Conservation (phyloP, 495 filamentous ascomycete species). For the Talaromyces ruber region DNA sequence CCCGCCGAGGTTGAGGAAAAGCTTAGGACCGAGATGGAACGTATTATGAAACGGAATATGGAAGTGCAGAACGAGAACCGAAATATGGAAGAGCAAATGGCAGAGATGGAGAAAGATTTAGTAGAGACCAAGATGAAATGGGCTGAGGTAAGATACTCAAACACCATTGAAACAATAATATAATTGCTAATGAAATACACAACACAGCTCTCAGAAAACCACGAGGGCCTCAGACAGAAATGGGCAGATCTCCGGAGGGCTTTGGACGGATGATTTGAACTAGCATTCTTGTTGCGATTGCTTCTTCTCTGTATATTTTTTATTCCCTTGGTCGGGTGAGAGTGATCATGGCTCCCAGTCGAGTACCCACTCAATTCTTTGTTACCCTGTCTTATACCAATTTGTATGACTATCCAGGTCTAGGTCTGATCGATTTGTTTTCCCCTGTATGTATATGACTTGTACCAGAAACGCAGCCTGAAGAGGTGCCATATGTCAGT, state of each 20-base stretch:
- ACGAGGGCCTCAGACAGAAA: conserved; percentile 69
- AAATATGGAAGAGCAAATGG: conserved; percentile 77
- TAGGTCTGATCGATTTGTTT: neutral
- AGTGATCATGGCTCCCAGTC: neutral
- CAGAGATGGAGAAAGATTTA: conserved; percentile 88
- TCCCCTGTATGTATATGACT: neutral
- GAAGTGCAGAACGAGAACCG: conserved; percentile 95
- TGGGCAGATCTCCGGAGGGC: conserved; percentile 74
- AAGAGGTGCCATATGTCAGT: neutral
- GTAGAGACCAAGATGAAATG: conserved; percentile 92
- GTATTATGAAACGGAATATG: conserved; percentile 83
- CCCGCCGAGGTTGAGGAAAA: conserved; percentile 78
- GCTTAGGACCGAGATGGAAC: conserved; percentile 80
- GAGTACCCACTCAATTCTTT: neutral
- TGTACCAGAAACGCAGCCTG: neutral
- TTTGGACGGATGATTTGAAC: conserved; percentile 28
- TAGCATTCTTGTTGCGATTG: neutral
- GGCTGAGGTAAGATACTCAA: conserved; percentile 64
- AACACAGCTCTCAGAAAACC: conserved; percentile 45
- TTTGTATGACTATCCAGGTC: neutral
- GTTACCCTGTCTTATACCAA: conserved; percentile 5
- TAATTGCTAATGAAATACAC: neutral
- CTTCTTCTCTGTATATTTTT: neutral
- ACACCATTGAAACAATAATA: neutral
- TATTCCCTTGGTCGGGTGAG: neutral